Conservation (phyloP, 148 eudicot genomes). For the Polygonum maritimum region DNA sequence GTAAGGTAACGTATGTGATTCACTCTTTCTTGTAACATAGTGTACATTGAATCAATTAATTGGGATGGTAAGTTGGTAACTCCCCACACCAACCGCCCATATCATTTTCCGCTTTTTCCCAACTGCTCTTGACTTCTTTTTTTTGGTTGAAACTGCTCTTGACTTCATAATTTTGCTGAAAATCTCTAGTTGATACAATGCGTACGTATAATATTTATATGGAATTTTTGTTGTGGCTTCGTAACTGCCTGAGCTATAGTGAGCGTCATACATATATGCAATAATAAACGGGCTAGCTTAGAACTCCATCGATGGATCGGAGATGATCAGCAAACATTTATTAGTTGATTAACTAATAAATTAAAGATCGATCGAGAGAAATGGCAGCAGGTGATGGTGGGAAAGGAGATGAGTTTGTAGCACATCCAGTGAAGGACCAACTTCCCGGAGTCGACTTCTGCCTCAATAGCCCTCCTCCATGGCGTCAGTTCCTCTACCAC, state of each 20-base stretch:
- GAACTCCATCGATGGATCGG: no score
- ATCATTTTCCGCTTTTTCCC: neutral
- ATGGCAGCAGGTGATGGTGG: slow-evolving; percentile 21
- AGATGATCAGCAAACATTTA: no score
- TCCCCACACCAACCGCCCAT: neutral
- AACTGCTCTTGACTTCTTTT: neutral
- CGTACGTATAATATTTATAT: no score
- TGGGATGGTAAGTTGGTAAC: neutral
- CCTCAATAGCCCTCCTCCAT: slow-evolving; percentile 68
- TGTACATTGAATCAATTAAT: neutral
- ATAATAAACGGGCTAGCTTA: no score
- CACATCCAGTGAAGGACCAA: slow-evolving; percentile 77
- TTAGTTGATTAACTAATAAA: no score
- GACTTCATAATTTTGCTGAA: neutral
- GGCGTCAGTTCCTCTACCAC: slow-evolving; percentile 37
- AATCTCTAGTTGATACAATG: no score
- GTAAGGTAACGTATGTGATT: neutral
- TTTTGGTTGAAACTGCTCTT: neutral
- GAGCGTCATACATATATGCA: no score
- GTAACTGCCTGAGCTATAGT: no score
- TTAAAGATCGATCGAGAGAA: neutral
- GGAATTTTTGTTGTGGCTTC: no score
- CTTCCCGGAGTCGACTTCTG: slow-evolving; percentile 75
- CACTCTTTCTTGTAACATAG: neutral
- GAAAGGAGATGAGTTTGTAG: slow-evolving; percentile 41